phyloP scores from a whole-genome alignment of 2,329 filamentous ascomycete genomes.

The Phoma sp. region DNA sequence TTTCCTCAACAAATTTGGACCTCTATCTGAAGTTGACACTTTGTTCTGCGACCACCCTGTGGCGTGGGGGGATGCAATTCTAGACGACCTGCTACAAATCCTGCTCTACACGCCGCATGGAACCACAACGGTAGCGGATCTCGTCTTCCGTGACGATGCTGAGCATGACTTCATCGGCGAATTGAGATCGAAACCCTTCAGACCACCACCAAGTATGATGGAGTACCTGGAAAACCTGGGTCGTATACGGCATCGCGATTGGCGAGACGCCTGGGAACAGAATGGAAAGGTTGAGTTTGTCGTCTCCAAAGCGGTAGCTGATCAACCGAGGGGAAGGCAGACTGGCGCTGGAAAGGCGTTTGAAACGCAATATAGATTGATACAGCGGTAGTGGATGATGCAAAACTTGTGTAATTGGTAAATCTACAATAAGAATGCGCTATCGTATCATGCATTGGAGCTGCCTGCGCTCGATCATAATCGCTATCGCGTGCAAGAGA shows the following conservation, averaged over 20 bases:
- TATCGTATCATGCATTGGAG: no score
- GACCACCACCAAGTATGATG: neutral
- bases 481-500: no score
- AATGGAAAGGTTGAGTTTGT: conserved; percentile 4
- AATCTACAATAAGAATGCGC: no score
- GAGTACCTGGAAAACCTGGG: neutral
- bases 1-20: conserved; percentile 10
- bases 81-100: neutral
- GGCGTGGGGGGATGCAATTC: conserved; percentile 6
- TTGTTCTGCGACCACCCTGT: conserved; percentile 2
- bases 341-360: neutral
- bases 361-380: conserved; percentile 1
- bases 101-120: neutral
- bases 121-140: conserved; percentile 1
- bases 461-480: no score
- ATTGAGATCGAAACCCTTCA: neutral
- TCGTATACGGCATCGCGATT: neutral
- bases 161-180: neutral
- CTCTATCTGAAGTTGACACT: conserved; percentile 1
- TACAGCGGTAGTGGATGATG: neutral
- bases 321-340: neutral
- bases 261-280: neutral
- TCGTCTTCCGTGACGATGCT: neutral
- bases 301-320: neutral
- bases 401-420: no score